These are phyloP conservation scores for Colletotrichum sublineola DNA, from an alignment of 2,329 filamentous ascomycete species.

Conservation along the genomic window DNA sequence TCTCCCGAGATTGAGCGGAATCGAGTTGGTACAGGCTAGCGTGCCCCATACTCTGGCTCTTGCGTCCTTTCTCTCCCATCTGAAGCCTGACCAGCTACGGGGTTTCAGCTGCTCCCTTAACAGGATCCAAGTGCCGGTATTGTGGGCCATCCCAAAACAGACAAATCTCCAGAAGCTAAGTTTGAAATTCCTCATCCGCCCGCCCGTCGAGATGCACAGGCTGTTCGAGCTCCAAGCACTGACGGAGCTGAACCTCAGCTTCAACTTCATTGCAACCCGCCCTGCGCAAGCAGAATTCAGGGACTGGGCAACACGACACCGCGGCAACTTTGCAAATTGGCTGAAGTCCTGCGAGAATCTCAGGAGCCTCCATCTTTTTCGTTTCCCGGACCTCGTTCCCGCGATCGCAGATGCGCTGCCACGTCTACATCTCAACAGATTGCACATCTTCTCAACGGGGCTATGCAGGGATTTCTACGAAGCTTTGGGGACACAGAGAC, in stretches of 20 bases:
- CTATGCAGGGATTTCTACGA: not conserved
- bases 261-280: not conserved
- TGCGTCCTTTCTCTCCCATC: slow-evolving; percentile 3
- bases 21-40: not conserved
- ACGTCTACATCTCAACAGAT: slow-evolving; percentile 4
- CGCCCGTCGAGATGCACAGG: slow-evolving; percentile 1
- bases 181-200: not conserved
- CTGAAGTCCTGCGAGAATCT: slow-evolving; percentile 3
- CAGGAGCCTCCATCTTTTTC: slow-evolving; percentile 20
- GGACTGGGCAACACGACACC: not conserved
- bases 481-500: not conserved
- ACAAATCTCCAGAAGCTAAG: not conserved
- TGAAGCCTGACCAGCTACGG: not conserved
- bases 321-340: not conserved
- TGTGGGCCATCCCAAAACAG: not conserved
- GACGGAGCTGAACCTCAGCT: slow-evolving; percentile 15
- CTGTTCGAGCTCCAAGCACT: slow-evolving; percentile 8
- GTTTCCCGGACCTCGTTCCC: slow-evolving; percentile 16
- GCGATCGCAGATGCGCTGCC: slow-evolving; percentile 21
- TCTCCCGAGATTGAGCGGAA: not conserved
- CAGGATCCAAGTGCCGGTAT: not conserved
- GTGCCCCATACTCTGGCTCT: not conserved
- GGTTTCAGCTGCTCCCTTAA: slow-evolving; percentile 11
- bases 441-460: slow-evolving; percentile 12
- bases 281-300: not conserved